phyloP scores from a whole-genome alignment of 2,329 filamentous ascomycete genomes.

The Coleophoma eucalyptorum region DNA sequence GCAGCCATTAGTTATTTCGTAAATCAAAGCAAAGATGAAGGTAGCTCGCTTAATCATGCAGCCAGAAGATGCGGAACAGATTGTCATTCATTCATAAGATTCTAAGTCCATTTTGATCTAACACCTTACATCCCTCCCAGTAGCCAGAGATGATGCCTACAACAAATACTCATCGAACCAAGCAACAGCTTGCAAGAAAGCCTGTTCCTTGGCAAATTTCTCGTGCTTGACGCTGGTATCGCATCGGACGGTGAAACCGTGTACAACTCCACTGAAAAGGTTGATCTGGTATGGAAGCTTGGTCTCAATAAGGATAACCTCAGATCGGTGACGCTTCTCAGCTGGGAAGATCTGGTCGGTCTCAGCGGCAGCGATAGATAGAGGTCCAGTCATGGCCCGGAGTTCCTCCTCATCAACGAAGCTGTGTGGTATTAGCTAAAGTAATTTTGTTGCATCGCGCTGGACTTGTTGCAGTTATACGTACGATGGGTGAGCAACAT shows the following conservation, averaged over 20 bases:
- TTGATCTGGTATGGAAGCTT: slow-evolving; percentile 64
- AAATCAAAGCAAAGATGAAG: too few species aligned
- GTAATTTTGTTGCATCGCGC: too few species aligned
- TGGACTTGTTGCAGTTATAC: not conserved
- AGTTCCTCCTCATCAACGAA: slow-evolving; percentile 69
- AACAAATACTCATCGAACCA: slow-evolving; percentile 69
- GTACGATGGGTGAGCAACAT: slow-evolving; percentile 66
- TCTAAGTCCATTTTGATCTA: not conserved
- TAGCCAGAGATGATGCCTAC: not conserved
- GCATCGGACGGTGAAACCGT: slow-evolving; percentile 70
- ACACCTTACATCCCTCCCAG: too few species aligned
- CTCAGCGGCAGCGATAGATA: slow-evolving; percentile 57
- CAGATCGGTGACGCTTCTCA: slow-evolving; percentile 60
- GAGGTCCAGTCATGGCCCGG: slow-evolving; percentile 58
- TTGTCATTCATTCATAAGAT: not conserved
- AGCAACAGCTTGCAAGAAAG: slow-evolving; percentile 70
- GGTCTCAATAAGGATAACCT: slow-evolving; percentile 55
- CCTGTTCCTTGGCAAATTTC: slow-evolving; percentile 75
- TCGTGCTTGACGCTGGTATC: slow-evolving; percentile 54
- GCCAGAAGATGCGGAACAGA: too few species aligned
- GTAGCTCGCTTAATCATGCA: too few species aligned
- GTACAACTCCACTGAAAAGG: slow-evolving; percentile 65
- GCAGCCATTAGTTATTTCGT: too few species aligned
- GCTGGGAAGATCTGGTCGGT: slow-evolving; percentile 62
- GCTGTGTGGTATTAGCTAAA: slow-evolving; percentile 5